A percentile compares a stretch with the other conserved stretches of the same genome.
phyloP scores from a whole-genome alignment of 2,329 filamentous ascomycete genomes.

The Cytospora leucostoma region DNA sequence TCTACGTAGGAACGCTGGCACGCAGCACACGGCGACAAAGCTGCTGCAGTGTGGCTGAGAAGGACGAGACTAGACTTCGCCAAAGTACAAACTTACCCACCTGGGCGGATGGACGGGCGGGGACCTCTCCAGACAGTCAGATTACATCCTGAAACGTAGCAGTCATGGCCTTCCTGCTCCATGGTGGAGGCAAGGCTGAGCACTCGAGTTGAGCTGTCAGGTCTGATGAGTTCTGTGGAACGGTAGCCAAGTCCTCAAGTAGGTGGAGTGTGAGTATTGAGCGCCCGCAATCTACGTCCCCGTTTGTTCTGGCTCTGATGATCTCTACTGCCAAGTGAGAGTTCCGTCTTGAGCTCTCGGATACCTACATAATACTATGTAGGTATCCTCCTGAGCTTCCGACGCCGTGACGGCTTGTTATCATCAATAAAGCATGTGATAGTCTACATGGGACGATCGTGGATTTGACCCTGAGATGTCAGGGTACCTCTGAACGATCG shows the following conservation, averaged over 20 bases:
- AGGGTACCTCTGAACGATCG: no score
- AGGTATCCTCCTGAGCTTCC: no score
- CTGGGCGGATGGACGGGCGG: neutral
- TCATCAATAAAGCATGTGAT: no score
- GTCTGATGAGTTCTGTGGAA: neutral
- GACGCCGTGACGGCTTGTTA: no score
- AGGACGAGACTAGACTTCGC: slow-evolving; percentile 17
- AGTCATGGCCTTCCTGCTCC: neutral
- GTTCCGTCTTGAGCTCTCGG: no score
- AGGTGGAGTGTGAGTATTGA: neutral
- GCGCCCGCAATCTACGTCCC: no score
- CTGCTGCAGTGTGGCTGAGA: slow-evolving; percentile 18
- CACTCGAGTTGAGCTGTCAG: neutral
- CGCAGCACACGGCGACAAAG: slow-evolving; percentile 5
- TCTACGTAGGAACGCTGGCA: neutral
- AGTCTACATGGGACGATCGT: no score
- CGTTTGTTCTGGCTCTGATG: no score
- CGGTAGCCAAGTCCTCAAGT: neutral
- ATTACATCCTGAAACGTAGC: neutral
- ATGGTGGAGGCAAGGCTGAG: slow-evolving; percentile 6
- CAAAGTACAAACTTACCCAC: slow-evolving; percentile 7
- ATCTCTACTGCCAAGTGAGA: no score
- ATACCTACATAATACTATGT: no score
- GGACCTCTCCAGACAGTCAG: no score
- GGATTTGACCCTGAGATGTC: no score